These are phyloP conservation scores for Articulospora tetracladia DNA, from an alignment of 495 filamentous ascomycete genomes.

Conservation along the genomic window DNA sequence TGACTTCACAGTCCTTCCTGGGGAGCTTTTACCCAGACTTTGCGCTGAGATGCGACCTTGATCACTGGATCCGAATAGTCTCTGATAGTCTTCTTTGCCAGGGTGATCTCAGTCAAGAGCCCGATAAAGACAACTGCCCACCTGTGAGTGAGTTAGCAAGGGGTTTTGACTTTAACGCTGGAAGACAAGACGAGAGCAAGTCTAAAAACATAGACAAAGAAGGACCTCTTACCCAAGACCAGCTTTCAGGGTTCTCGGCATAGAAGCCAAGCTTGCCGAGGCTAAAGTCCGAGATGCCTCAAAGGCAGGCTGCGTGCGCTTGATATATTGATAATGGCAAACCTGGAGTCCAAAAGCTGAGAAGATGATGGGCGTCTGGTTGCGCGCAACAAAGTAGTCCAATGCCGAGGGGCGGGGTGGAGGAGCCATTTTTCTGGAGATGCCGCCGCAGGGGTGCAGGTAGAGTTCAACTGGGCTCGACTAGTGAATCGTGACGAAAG, in stretches of 20 bases:
- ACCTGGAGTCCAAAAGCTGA: constrained; percentile 20
- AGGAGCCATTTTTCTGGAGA: constrained; percentile 15
- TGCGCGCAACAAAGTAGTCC: constrained; percentile 21
- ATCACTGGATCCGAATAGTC: constrained; percentile 21
- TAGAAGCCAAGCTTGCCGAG: neutral
- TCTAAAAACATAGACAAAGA: neutral
- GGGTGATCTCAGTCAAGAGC: constrained; percentile 19
- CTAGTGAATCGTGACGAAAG: neutral
- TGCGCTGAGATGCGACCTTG: constrained; percentile 8
- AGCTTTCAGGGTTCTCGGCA: constrained; percentile 18
- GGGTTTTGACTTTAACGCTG: neutral
- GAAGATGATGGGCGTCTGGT: constrained; percentile 21
- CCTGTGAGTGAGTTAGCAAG: neutral
- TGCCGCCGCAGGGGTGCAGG: neutral
- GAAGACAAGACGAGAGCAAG: neutral
- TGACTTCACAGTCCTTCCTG: constrained; percentile 9
- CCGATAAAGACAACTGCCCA: constrained; percentile 23
- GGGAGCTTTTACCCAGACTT: constrained; percentile 10
- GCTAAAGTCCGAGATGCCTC: neutral
- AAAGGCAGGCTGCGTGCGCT: constrained; percentile 9
- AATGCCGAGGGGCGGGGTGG: constrained; percentile 9
- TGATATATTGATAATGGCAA: constrained; percentile 22
- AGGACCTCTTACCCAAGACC: constrained; percentile 10
- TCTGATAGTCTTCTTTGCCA: constrained; percentile 18
- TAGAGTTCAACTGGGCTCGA: constrained; percentile 4